Percentiles rank a stretch among this genome's conserved stretches.
phyloP scores from a whole-genome alignment of 768 basidiomycete genomes.

The Holtermannia corniformis region DNA sequence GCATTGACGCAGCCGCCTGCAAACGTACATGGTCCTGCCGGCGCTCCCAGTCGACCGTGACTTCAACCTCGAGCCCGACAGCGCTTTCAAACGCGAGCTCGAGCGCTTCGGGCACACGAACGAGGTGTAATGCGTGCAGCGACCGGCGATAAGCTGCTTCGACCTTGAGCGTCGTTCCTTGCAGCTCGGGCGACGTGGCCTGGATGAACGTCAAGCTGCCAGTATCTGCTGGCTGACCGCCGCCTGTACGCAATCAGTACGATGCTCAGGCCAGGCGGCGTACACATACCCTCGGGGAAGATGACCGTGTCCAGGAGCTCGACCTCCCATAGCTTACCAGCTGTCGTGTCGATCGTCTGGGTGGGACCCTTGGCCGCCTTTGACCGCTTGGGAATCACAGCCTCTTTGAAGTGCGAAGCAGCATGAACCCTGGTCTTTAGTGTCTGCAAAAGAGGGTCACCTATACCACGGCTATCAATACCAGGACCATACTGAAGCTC shows the following conservation, averaged over 20 bases:
- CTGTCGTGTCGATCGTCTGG: background rate
- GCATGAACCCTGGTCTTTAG: constrained; percentile 19
- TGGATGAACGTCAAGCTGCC: constrained; percentile 15
- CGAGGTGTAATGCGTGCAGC: constrained; percentile 33
- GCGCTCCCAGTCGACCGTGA: constrained; percentile 39
- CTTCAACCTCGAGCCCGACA: constrained; percentile 17
- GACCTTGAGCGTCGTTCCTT: constrained; percentile 13
- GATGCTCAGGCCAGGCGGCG: background rate
- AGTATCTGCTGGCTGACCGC: constrained; percentile 39
- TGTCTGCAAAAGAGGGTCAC: constrained; percentile 26
- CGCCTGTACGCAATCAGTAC: constrained; percentile 17
- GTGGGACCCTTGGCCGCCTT: constrained; percentile 1
- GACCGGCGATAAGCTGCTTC: constrained; percentile 27
- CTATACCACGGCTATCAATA: no score
- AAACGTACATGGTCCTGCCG: constrained; percentile 33
- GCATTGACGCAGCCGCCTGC: background rate
- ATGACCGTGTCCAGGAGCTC: constrained; percentile 37
- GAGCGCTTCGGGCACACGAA: constrained; percentile 16
- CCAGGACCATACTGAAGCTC: no score
- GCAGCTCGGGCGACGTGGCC: background rate
- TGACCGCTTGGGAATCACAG: constrained; percentile 16
- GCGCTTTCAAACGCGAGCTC: constrained; percentile 6
- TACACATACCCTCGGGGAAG: constrained; percentile 37
- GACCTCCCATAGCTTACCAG: constrained; percentile 32
- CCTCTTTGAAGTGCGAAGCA: constrained; percentile 24